Base-by-base conservation (phyloP, 495 filamentous ascomycete genomes). In the Ramalina intermedia region DNA sequence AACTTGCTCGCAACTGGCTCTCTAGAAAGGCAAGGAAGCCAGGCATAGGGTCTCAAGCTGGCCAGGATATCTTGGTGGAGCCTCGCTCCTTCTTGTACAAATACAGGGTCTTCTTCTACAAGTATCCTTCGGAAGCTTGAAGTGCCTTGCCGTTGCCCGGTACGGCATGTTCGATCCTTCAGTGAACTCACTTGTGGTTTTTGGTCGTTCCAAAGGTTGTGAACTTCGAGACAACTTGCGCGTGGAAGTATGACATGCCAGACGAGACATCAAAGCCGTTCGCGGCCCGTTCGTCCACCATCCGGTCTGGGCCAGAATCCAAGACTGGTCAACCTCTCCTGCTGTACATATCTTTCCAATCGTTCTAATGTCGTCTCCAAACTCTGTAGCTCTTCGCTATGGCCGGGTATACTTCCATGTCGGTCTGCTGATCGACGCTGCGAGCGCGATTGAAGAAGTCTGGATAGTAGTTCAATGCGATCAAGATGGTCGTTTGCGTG, bases 381-480 rank as follows among this genome's bases (percentile, higher is more conserved):
- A 41, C 50, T 38, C 39, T 55, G 53, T 36, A 55, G 42, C 16
- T 55, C 49, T 16, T 52, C 44, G 44, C 52, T 43, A 8, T 46
- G 53, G 21, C 52, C 49, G 18, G 40, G 16, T 21, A 23, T 40
- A 7, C 45, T 37, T 13, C 49, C 37, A 41, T 44, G 47, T 44
- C 42, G 45, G 21, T 43, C 43, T 18, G 42, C 9, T 21, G 41
- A 35, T 33, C 50, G 48, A n/a, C 18, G 36, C 11, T 24, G 42
- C 26, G 48, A n/a, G 18, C 33, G 23, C 37, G 50, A 44, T 20
- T 41, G 41, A 37, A 27, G 18, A 2, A 55, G 29, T 44, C 39
- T 39, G 27, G 53, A 55, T 8, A 55, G 48, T 37, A 43, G 18
- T 29, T 55, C 36, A 33, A 55, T 55, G 29, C 53, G 47, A 20